Evolutionary conservation across 1,284 basidiomycete species (phyloP), one percentile per base, ranked within the genome.

Genomic region (Puccinia horiana): DNA sequence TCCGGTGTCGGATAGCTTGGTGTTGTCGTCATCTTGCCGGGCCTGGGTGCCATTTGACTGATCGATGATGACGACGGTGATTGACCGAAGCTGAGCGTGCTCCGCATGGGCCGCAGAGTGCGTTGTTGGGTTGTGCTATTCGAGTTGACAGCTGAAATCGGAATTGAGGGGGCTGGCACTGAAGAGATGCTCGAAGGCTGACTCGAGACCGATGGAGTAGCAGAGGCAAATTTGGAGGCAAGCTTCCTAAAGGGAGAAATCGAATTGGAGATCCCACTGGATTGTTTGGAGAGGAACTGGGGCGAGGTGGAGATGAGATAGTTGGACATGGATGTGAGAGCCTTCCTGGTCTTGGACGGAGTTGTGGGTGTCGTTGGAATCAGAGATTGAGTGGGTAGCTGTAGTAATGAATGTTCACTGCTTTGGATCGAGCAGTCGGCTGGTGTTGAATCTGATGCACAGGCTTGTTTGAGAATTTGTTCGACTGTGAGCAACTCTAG

Each of bases 241-340:
- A 76, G 29, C 74, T 76, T 76, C 35, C 58, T 58, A n/a, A 76
- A 63, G 35, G 74, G 56, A 29, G 56, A 58, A 6, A 58, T 29
- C n/a, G 40, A 56, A 35, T 44, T 44, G 69, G 37, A 58, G n/a
- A 58, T n/a, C 56, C 42, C 69, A 20, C 42, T 70, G 47, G 69
- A 29, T 26, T 49, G 52, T 35, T 75, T 75, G 14, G 72, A 75
- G n/a, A 75, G 72, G 56, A 75, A 75, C 52, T 52, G 47, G 26
- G 72, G 47, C n/a, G 72, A 75, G 47, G 42, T 52, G n/a, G 74
- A 61, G 54, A 44, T 76, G 52, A 61, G 56, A 42, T 76, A 61
- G 14, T 56, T 54, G n/a, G 52, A 56, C 26, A 76, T 37, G 49
- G 74, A 32, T 12, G 44, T 56, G 74, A 76, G 37, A 2, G 74